phyloP scores from a whole-genome alignment of 805 yeast species.

The Scheffersomyces coipomensis region DNA sequence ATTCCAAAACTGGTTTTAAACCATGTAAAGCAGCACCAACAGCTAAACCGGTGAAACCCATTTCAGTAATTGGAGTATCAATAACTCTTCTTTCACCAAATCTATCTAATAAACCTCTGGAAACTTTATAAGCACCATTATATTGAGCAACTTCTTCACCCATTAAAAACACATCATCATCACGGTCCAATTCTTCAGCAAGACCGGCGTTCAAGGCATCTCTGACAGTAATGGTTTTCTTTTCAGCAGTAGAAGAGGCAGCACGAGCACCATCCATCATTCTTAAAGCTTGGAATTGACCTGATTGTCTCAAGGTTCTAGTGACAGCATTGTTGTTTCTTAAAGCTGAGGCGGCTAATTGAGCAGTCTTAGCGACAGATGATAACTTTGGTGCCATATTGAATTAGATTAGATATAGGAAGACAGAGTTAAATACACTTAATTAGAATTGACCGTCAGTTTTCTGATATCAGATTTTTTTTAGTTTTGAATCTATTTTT shows the following conservation, averaged over 20 bases:
- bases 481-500: too few species aligned
- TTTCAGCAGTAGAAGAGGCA: constrained; percentile 50
- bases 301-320: constrained; percentile 23
- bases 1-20: constrained; percentile 94
- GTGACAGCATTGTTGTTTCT: constrained; percentile 19
- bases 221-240: constrained; percentile 80
- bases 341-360: constrained; percentile 35
- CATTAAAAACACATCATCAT: constrained; percentile 88
- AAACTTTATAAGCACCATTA: constrained; percentile 98
- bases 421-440: too few species aligned
- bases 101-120: constrained; percentile 92
- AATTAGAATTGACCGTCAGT: too few species aligned
- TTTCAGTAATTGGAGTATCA: constrained; percentile 98
- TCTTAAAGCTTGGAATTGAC: constrained; percentile 35
- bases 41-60: constrained; percentile 96
- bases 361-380: constrained; percentile 43
- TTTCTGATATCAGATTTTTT: too few species aligned
- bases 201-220: constrained; percentile 94
- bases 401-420: too few species aligned
- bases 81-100: constrained; percentile 92
- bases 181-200: constrained; percentile 97
- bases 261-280: constrained; percentile 33
- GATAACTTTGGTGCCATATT: constrained; percentile 9
- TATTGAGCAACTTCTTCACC: constrained; percentile 99
- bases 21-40: constrained; percentile 97